Percentiles rank a stretch among this genome's conserved stretches.
Conservation (phyloP, 106 monocot genomes). For the Ottelia alismoides region DNA sequence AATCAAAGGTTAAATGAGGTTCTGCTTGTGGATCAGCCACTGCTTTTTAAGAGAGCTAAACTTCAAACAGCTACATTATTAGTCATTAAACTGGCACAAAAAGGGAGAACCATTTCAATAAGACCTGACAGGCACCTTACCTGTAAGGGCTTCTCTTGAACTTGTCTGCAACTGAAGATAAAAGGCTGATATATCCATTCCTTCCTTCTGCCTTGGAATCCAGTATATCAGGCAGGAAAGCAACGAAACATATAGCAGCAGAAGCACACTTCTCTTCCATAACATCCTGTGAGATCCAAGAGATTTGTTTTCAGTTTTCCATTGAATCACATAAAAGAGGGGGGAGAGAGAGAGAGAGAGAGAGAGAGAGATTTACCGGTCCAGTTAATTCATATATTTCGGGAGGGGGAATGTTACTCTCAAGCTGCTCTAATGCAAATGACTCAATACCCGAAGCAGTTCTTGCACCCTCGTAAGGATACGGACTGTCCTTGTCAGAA, state of each 20-base stretch:
- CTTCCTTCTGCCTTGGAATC: slow-evolving; percentile 98
- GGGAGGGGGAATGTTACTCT: slow-evolving; percentile 54
- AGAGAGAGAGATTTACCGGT: slow-evolving; percentile 35
- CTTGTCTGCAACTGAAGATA: slow-evolving; percentile 80
- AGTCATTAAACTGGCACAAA: too few relatives aligned
- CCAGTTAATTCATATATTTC: slow-evolving; percentile 77
- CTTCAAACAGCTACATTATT: too few relatives aligned
- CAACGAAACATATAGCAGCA: slow-evolving; percentile 90
- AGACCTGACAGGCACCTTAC: too few relatives aligned
- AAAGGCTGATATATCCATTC: slow-evolving; percentile 65
- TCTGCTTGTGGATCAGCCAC: too few relatives aligned
- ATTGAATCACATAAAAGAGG: not conserved
- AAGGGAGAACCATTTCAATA: too few relatives aligned
- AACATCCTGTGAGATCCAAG: slow-evolving; percentile 35
- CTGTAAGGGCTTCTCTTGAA: slow-evolving; percentile 95
- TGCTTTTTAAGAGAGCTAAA: too few relatives aligned
- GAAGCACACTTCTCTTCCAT: slow-evolving; percentile 91
- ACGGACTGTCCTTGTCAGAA: slow-evolving; percentile 79
- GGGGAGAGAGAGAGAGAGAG: not conserved
- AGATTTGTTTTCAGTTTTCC: too few relatives aligned
- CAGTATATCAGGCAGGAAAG: slow-evolving; percentile 94
- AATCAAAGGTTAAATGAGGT: too few relatives aligned
- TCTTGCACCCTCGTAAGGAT: slow-evolving; percentile 65
- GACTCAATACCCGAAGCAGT: slow-evolving; percentile 81
- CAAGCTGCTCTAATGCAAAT: slow-evolving; percentile 81